These are phyloP conservation scores for Psilocybe subaeruginosa DNA, from an alignment of 768 basidiomycete species.

Conservation along the genomic window DNA sequence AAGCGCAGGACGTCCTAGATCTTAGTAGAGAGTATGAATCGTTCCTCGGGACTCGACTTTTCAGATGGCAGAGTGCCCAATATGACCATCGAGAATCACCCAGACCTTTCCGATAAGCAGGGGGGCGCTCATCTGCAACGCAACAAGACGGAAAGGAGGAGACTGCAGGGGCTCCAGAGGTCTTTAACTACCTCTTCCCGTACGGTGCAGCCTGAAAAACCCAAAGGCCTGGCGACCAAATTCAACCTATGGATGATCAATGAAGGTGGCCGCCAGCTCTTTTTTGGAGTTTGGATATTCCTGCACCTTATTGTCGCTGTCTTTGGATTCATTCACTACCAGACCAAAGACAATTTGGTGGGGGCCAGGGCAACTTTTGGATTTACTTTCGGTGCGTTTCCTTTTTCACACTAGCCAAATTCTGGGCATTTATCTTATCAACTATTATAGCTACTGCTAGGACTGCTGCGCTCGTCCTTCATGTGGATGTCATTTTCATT, in stretches of 20 bases:
- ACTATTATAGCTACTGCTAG: constrained; percentile 75
- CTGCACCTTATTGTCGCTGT: constrained; percentile 78
- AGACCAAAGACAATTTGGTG: constrained; percentile 75
- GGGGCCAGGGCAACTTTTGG: constrained; percentile 75
- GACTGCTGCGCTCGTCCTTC: constrained; percentile 85
- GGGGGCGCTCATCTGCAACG: constrained; percentile 61
- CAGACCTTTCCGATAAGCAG: constrained; percentile 38
- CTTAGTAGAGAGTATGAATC: constrained; percentile 38
- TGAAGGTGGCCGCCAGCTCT: constrained; percentile 79
- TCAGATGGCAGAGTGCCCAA: constrained; percentile 49
- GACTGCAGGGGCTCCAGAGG: constrained; percentile 86
- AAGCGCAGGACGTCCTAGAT: constrained; percentile 42
- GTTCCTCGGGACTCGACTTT: constrained; percentile 71
- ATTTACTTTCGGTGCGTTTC: constrained; percentile 69
- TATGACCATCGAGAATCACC: constrained; percentile 54
- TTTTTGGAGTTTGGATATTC: constrained; percentile 81
- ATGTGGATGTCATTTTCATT: constrained; percentile 92
- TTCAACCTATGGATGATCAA: constrained; percentile 91
- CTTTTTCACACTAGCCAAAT: constrained; percentile 31
- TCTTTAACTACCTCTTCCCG: constrained; percentile 41
- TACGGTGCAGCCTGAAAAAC: constrained; percentile 32
- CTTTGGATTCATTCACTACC: constrained; percentile 80
- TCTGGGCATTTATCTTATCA: neutral
- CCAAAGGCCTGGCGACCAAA: constrained; percentile 45
- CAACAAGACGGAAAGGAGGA: constrained; percentile 82